A percentile compares a stretch with the other conserved stretches of the same genome.
phyloP scores from a whole-genome alignment of 345 rosid genomes.

The Jatropha curcas region DNA sequence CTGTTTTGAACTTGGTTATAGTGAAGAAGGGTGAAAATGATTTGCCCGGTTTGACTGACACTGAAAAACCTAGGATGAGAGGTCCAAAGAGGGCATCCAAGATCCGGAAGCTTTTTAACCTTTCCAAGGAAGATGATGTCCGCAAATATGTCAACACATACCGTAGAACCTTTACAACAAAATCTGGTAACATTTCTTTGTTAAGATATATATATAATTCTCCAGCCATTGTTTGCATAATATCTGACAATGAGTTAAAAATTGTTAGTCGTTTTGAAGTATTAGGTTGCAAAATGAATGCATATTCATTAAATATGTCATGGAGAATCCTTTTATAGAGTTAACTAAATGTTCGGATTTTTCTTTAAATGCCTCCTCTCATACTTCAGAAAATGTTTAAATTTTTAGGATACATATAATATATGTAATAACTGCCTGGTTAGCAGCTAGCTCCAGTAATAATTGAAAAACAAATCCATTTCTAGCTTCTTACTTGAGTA shows the following conservation, averaged over 20 bases:
- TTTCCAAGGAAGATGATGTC: slow-evolving; percentile 77
- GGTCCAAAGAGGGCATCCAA: slow-evolving; percentile 87
- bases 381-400: no score
- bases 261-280: background rate
- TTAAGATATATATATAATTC: no score
- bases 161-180: slow-evolving; percentile 71
- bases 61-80: slow-evolving; percentile 77
- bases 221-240: no score
- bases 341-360: background rate
- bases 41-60: slow-evolving; percentile 74
- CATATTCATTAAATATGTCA: background rate
- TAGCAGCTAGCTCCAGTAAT: no score
- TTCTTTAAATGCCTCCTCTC: background rate
- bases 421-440: no score
- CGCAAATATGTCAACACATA: slow-evolving; percentile 79
- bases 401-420: background rate
- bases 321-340: background rate
- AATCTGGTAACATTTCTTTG: slow-evolving; percentile 48
- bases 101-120: slow-evolving; percentile 74
- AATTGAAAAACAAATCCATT: no score
- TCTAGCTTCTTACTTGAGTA: background rate
- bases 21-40: slow-evolving; percentile 81
- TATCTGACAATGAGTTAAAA: background rate
- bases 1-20: slow-evolving; percentile 75
- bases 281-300: background rate